These are phyloP conservation scores for Myrica gale DNA, from an alignment of 306 rosid genomes.

Conservation along the genomic window DNA sequence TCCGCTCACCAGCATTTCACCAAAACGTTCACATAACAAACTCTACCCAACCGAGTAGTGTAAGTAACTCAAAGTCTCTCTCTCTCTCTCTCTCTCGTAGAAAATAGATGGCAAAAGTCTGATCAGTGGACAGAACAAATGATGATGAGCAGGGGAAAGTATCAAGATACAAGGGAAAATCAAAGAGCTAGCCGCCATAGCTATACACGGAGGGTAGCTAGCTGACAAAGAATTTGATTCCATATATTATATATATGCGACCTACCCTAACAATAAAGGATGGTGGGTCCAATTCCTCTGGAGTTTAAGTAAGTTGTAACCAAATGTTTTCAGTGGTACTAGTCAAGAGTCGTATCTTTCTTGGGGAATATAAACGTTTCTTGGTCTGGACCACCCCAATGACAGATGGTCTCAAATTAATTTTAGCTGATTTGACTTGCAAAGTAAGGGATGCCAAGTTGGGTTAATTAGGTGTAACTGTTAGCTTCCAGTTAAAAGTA, in stretches of 20 bases:
- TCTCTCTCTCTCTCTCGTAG: slow-evolving; percentile 15
- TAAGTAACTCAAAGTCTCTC: slow-evolving; percentile 38
- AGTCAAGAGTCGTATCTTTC: no score
- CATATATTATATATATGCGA: not conserved
- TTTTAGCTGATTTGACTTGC: slow-evolving; percentile 29
- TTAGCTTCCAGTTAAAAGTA: slow-evolving; percentile 23
- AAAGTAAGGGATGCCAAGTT: slow-evolving; percentile 25
- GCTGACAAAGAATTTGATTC: slow-evolving; percentile 17
- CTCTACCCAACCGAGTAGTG: slow-evolving; percentile 36
- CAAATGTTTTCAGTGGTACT: no score
- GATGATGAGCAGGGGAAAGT: no score
- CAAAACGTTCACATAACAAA: slow-evolving; percentile 68
- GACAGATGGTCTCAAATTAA: slow-evolving; percentile 19
- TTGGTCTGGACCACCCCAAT: slow-evolving; percentile 29
- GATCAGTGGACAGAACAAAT: no score
- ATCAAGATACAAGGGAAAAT: no score
- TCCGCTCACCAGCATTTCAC: slow-evolving; percentile 47
- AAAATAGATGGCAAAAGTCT: no score
- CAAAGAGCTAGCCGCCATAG: not conserved
- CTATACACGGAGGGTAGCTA: not conserved
- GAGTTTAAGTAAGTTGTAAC: not conserved
- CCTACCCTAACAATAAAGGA: slow-evolving; percentile 6
- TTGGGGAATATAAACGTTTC: slow-evolving; percentile 46
- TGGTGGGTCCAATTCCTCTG: not conserved
- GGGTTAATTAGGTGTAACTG: slow-evolving; percentile 49